These are phyloP conservation scores for Sphaerulina populicola DNA, from an alignment of 2,329 filamentous ascomycete species.

Conservation along the genomic window DNA sequence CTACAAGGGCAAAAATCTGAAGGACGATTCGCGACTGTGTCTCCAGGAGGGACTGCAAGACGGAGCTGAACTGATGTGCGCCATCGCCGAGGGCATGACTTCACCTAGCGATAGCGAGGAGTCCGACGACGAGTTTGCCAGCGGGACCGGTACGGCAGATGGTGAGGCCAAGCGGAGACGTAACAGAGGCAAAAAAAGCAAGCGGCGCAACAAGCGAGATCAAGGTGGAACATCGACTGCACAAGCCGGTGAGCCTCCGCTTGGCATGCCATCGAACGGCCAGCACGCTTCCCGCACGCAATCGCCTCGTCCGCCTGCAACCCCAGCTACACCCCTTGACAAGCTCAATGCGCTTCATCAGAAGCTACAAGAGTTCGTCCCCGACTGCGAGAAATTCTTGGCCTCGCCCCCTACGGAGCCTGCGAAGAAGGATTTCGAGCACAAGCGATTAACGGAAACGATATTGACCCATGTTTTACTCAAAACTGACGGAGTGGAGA, in stretches of 20 bases:
- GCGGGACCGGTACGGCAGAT: constrained; percentile 14
- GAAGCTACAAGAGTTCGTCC: constrained; percentile 58
- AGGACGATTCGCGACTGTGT: constrained; percentile 52
- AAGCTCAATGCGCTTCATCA: constrained; percentile 59
- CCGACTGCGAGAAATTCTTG: constrained; percentile 55
- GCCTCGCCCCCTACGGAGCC: constrained; percentile 54
- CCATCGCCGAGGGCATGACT: constrained; percentile 44
- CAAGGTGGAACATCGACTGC: constrained; percentile 31
- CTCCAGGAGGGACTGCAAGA: constrained; percentile 51
- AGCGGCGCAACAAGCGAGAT: constrained; percentile 38
- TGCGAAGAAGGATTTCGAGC: constrained; percentile 64
- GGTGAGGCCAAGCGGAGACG: constrained; percentile 35
- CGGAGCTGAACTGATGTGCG: constrained; percentile 55
- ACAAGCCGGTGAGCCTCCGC: constrained; percentile 30
- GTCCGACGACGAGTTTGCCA: constrained; percentile 38
- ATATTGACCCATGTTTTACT: constrained; percentile 67
- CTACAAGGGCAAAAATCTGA: constrained; percentile 65
- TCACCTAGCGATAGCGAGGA: constrained; percentile 36
- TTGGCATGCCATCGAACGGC: constrained; percentile 28
- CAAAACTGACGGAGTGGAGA: constrained; percentile 69
- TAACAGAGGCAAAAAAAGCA: constrained; percentile 38
- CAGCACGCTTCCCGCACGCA: constrained; percentile 33
- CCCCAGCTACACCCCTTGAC: constrained; percentile 44
- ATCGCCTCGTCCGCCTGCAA: constrained; percentile 35
- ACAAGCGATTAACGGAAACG: constrained; percentile 66